Evolutionary conservation across 2,329 filamentous ascomycete species (phyloP).

Genomic region (Lachnellula occidentalis): DNA sequence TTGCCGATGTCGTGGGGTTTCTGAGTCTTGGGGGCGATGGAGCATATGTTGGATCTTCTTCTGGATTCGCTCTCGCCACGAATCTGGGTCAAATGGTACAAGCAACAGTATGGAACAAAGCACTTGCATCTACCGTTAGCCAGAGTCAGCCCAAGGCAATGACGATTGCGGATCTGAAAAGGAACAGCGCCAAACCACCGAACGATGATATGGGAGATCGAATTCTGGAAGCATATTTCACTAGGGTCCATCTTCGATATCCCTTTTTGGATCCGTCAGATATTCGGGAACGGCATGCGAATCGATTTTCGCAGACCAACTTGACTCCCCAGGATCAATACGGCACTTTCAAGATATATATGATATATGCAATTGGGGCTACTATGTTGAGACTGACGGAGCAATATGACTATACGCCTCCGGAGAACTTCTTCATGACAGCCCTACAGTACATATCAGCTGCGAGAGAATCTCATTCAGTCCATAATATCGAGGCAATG

Average conservation of each 20-base stretch:
- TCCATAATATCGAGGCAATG: conserved; percentile 49
- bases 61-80: conserved; percentile 43
- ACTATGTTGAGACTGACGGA: conserved; percentile 44
- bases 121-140: conserved; percentile 30
- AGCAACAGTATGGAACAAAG: conserved; percentile 48
- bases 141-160: conserved; percentile 21
- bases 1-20: conserved; percentile 44
- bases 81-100: conserved; percentile 49
- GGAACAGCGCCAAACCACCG: conserved; percentile 40
- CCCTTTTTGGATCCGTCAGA: conserved; percentile 44
- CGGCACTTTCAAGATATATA: conserved; percentile 45
- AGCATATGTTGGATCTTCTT: conserved; percentile 45
- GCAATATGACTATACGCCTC: conserved; percentile 36
- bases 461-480: conserved; percentile 42
- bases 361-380: conserved; percentile 47
- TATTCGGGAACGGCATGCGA: conserved; percentile 39
- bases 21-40: conserved; percentile 44
- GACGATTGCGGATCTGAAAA: conserved; percentile 35
- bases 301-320: conserved; percentile 34
- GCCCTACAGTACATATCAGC: conserved; percentile 44
- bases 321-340: conserved; percentile 38
- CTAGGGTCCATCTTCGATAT: conserved; percentile 42
- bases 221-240: conserved; percentile 41
- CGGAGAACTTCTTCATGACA: conserved; percentile 42
- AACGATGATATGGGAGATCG: conserved; percentile 39